phyloP scores from a whole-genome alignment of 2,329 filamentous ascomycete genomes.

The Pezicula carpinea region DNA sequence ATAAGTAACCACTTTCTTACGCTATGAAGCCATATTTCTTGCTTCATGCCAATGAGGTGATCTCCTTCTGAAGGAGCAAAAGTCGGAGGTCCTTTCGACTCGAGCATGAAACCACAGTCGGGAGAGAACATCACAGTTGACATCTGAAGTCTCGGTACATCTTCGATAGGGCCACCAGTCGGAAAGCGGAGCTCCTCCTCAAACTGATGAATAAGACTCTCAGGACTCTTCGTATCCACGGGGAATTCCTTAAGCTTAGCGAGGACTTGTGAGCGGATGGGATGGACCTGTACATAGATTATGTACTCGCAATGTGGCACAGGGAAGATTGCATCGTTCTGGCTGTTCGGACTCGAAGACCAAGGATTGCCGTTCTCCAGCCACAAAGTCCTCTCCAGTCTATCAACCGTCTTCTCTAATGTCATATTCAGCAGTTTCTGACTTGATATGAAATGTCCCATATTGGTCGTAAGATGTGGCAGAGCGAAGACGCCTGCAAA shows the following conservation, averaged over 20 bases:
- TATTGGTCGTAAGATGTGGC: conserved; percentile 70
- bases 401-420: conserved; percentile 61
- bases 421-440: conserved; percentile 68
- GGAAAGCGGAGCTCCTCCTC: conserved; percentile 61
- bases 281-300: conserved; percentile 74
- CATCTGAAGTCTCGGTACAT: conserved; percentile 52
- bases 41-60: conserved; percentile 57
- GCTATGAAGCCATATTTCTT: conserved; percentile 52
- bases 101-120: conserved; percentile 63
- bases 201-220: conserved; percentile 44
- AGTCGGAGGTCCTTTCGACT: conserved; percentile 57
- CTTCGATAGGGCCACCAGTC: conserved; percentile 50
- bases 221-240: conserved; percentile 5
- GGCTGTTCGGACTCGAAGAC: conserved; percentile 63
- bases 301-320: conserved; percentile 84
- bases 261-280: conserved; percentile 8
- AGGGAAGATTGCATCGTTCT: conserved; percentile 53
- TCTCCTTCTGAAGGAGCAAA: conserved; percentile 45
- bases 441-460: conserved; percentile 49
- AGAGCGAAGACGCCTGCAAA: conserved; percentile 88
- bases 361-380: conserved; percentile 66
- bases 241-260: conserved; percentile 1
- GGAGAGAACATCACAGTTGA: conserved; percentile 63
- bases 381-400: conserved; percentile 52
- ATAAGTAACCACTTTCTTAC: conserved; percentile 56